Conservation (phyloP, 2,329 filamentous ascomycete species). For the Ceratocystis albifundus region DNA sequence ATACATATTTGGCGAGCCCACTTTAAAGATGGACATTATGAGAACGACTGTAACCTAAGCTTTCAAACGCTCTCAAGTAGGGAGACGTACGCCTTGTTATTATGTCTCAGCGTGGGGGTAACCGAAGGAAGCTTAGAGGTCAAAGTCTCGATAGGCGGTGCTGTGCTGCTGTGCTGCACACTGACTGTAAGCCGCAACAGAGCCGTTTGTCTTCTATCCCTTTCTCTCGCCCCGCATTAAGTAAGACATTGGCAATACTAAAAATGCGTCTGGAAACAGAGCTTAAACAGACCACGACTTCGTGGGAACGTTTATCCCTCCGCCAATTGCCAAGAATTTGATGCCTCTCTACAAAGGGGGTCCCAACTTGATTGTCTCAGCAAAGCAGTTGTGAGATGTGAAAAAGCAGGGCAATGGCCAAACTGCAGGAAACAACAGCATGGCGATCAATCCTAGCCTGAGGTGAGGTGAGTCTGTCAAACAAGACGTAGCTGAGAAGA, state of each 20-base stretch:
- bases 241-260: conserved; percentile 15
- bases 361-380: not conserved
- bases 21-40: too few relatives aligned
- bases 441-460: not conserved
- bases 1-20: too few relatives aligned
- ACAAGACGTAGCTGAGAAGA: not conserved
- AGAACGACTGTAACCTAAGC: too few relatives aligned
- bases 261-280: conserved; percentile 11
- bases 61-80: not conserved
- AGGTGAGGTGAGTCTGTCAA: not conserved
- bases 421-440: not conserved
- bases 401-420: conserved; percentile 9
- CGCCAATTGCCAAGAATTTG: conserved; percentile 4
- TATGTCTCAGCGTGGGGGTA: not conserved
- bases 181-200: too few relatives aligned
- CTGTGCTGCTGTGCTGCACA: too few relatives aligned
- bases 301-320: not conserved
- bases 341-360: not conserved
- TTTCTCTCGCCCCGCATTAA: not conserved
- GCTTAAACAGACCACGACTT: conserved; percentile 14
- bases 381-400: not conserved
- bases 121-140: not conserved
- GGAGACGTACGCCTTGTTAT: not conserved
- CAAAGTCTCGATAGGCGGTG: too few relatives aligned
- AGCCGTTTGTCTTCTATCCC: not conserved